Base-by-base conservation (phyloP, 2,329 filamentous ascomycete species). In the Aspergillus sp. region DNA sequence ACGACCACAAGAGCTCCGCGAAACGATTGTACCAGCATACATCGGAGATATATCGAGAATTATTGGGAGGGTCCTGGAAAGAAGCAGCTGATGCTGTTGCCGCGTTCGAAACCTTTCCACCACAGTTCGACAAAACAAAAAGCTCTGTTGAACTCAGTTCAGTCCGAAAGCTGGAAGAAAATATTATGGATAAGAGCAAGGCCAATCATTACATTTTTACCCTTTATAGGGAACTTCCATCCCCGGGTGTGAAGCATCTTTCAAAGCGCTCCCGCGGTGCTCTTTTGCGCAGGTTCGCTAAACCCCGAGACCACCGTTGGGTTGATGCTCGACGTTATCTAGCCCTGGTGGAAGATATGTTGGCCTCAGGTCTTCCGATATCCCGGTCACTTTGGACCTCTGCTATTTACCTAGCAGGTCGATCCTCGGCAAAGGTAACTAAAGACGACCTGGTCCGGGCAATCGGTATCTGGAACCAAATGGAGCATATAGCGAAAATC, bases 381-480 rank as follows among this genome's bases (percentile, higher is more conserved):
- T 84, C 81, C 1, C 78, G 76, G 5, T 76, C 80, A 0, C 86
- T 96, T 69, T 99, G 93, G 93, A 96, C 90, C 60, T 87, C 86
- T 40, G 93, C 92, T 39, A 85, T 97, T 52, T 84, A 89, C 19
- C 89, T 96, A 67, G 89, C 90, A 9, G 88, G 88, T 39, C 87
- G 88, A 56, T 91, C 90, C 65, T 85, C 88, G 62, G 79, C 83
- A 8, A 78, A 69, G 11, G 79, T 87, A 40, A 81, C 84, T 46
- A 79, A 82, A 45, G 68, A 82, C 41, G 83, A 92, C 71, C 74
- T 90, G 44, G 79, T 90, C 72, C 82, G 85, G 5, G 87, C 90
- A 0, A 79, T 99, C 46, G 83, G 86, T 48, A 75, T 96, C 23
- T 99, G 93, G 93, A 87, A 85, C 63, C 87, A 95, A 66, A 98